These are phyloP conservation scores for Claviceps maximensis DNA, from an alignment of 2,329 filamentous ascomycete genomes.

Conservation along the genomic window DNA sequence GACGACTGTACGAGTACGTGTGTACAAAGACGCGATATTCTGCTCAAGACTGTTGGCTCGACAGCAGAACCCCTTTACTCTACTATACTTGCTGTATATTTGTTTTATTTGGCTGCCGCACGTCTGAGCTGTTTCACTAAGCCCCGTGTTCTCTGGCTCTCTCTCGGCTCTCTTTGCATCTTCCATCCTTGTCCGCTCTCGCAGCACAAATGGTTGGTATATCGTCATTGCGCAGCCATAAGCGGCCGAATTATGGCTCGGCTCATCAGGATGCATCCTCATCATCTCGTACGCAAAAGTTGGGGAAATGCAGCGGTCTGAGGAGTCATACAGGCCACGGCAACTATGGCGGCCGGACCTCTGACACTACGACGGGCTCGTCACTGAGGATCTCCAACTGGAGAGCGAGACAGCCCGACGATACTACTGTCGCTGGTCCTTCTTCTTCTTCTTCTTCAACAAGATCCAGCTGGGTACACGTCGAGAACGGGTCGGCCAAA, in stretches of 20 bases:
- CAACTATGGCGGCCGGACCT: background rate
- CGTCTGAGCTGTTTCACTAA: no score
- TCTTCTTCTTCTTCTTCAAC: background rate
- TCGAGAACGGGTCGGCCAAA: background rate
- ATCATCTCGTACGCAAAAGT: background rate
- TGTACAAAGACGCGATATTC: background rate
- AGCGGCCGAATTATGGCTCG: background rate
- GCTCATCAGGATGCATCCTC: background rate
- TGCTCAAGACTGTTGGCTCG: no score
- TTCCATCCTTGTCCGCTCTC: background rate
- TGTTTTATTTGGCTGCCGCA: background rate
- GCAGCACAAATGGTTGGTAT: background rate
- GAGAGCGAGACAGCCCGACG: constrained; percentile 3
- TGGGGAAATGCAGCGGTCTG: background rate
- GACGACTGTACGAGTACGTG: no score
- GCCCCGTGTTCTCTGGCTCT: background rate
- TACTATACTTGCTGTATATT: background rate
- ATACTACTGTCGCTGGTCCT: background rate
- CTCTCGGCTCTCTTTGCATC: background rate
- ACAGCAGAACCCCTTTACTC: no score
- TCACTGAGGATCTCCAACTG: constrained; percentile 5
- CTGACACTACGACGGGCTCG: background rate
- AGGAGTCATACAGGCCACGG: background rate
- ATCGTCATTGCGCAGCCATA: background rate
- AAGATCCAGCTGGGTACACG: background rate